These are phyloP conservation scores for Chalciporus piperatus DNA, from an alignment of 768 basidiomycete species.

Conservation along the genomic window DNA sequence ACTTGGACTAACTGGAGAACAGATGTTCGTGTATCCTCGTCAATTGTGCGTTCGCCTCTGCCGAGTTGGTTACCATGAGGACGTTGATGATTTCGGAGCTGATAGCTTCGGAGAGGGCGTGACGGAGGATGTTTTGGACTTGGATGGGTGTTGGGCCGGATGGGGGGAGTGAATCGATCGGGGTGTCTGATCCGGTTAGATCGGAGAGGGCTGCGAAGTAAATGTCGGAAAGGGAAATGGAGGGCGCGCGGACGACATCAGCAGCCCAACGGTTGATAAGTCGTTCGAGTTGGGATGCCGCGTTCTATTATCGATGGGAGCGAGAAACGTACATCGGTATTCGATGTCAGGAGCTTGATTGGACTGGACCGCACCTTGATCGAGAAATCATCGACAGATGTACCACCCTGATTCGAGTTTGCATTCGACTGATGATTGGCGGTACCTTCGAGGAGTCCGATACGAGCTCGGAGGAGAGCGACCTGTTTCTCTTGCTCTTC, in stretches of 20 bases:
- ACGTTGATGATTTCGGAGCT: slow-evolving; percentile 82
- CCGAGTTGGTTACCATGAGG: slow-evolving; percentile 81
- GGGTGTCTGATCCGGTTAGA: slow-evolving; percentile 40
- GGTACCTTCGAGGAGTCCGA: slow-evolving; percentile 68
- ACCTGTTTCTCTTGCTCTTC: slow-evolving; percentile 85
- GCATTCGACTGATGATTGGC: slow-evolving; percentile 38
- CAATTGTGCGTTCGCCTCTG: slow-evolving; percentile 80
- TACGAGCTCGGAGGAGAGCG: slow-evolving; percentile 66
- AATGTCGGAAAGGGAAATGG: slow-evolving; percentile 48
- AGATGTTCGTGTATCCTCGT: slow-evolving; percentile 87
- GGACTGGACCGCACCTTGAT: slow-evolving; percentile 58
- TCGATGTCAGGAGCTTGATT: no score
- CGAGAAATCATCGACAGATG: slow-evolving; percentile 82
- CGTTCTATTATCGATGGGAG: slow-evolving; percentile 46
- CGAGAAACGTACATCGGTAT: no score
- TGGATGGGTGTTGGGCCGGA: slow-evolving; percentile 58
- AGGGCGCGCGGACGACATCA: slow-evolving; percentile 61
- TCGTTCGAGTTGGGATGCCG: slow-evolving; percentile 78
- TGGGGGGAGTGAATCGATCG: slow-evolving; percentile 41
- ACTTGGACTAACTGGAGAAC: slow-evolving; percentile 66
- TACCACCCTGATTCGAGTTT: slow-evolving; percentile 43
- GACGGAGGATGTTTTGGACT: slow-evolving; percentile 75
- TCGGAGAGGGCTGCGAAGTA: slow-evolving; percentile 60
- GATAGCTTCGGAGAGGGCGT: slow-evolving; percentile 71
- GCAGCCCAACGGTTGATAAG: slow-evolving; percentile 87